Conservation (phyloP, 2,329 filamentous ascomycete species). For the Monilinia fructicola region DNA sequence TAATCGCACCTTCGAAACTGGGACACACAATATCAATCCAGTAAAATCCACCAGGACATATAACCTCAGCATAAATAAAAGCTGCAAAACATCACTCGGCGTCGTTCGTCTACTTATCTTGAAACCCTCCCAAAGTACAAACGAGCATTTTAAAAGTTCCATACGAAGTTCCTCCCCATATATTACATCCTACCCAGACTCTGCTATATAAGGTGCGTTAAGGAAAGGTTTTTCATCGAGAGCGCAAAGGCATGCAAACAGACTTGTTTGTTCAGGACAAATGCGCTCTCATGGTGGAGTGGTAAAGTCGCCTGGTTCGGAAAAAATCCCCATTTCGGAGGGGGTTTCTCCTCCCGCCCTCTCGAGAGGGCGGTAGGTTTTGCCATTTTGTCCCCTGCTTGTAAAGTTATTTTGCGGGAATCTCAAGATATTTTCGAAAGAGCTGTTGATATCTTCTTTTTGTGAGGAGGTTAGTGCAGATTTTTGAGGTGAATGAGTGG, state of each 20-base stretch:
- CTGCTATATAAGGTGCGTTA: constrained; percentile 2
- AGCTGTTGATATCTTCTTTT: not conserved
- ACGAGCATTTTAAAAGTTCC: not conserved
- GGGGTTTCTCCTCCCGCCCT: constrained; percentile 2
- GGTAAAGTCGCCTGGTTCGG: constrained; percentile 4
- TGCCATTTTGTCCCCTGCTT: not conserved
- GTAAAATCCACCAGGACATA: not conserved
- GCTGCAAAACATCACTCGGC: not conserved
- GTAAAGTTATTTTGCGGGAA: not conserved
- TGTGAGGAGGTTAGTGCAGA: no score
- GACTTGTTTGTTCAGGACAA: constrained; percentile 12
- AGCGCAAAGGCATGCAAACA: constrained; percentile 9
- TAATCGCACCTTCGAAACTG: not conserved
- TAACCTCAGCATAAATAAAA: no score
- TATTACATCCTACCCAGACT: not conserved
- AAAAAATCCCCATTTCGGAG: constrained; percentile 2
- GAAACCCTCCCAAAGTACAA: not conserved
- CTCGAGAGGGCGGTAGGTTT: constrained; percentile 4
- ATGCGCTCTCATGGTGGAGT: constrained; percentile 2
- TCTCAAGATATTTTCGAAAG: fast-evolving
- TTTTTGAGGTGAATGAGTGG: not conserved
- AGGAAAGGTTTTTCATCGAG: not conserved
- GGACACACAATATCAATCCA: not conserved
- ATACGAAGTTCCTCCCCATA: not conserved
- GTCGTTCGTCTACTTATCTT: not conserved